These are phyloP conservation scores for Tricholoma bakamatsutake DNA, from an alignment of 768 basidiomycete genomes.

Conservation along the genomic window DNA sequence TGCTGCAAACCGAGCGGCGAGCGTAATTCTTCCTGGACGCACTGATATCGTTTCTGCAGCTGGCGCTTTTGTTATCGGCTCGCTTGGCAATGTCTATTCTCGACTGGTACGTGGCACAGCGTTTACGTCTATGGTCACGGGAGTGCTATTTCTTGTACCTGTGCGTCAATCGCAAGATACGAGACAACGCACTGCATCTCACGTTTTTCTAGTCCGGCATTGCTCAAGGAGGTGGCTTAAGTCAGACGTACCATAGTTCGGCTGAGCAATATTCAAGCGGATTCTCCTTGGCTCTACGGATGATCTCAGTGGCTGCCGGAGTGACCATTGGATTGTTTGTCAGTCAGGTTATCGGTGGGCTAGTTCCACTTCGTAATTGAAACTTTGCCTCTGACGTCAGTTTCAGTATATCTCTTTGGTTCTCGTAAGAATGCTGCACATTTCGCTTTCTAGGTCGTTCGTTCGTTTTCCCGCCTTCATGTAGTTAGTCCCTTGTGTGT, in stretches of 20 bases:
- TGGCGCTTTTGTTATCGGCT: constrained; percentile 72
- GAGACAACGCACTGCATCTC: not conserved
- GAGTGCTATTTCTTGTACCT: constrained; percentile 86
- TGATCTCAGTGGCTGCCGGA: constrained; percentile 81
- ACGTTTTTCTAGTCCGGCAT: constrained; percentile 55
- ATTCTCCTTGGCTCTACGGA: constrained; percentile 72
- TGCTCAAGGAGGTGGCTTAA: constrained; percentile 67
- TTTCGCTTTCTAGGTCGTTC: constrained; percentile 54
- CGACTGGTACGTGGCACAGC: constrained; percentile 72
- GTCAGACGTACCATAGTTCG: constrained; percentile 53
- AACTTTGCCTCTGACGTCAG: not conserved
- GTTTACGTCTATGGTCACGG: constrained; percentile 89
- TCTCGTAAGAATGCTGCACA: constrained; percentile 66
- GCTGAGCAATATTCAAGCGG: constrained; percentile 70
- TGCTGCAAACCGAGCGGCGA: constrained; percentile 61
- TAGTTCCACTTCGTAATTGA: not conserved
- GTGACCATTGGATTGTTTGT: constrained; percentile 83
- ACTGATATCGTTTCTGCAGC: constrained; percentile 73
- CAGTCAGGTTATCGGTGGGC: constrained; percentile 59
- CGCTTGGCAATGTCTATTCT: constrained; percentile 81
- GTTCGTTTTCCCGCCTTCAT: not conserved
- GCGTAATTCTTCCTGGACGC: constrained; percentile 54
- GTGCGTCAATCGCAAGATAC: constrained; percentile 39
- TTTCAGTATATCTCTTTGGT: constrained; percentile 65
- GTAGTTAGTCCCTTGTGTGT: not conserved